These are phyloP conservation scores for Xylariaceae sp. DNA, from an alignment of 2,329 filamentous ascomycete species.

Conservation along the genomic window DNA sequence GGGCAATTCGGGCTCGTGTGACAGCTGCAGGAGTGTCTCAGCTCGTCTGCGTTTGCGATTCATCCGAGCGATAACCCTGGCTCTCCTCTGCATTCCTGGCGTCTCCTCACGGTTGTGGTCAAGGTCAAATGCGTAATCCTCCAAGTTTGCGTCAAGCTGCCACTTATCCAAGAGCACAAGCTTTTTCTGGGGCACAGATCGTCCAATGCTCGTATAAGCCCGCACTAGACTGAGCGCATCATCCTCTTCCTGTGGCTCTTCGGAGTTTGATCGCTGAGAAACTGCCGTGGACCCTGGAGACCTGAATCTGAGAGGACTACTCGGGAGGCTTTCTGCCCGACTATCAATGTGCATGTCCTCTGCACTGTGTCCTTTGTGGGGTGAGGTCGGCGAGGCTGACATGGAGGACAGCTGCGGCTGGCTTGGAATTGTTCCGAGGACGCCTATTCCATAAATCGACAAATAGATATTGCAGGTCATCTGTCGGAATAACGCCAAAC, in stretches of 20 bases:
- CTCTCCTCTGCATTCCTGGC: conserved; percentile 19
- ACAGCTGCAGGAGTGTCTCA: conserved; percentile 23
- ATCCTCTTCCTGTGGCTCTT: conserved; percentile 18
- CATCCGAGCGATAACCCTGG: conserved; percentile 21
- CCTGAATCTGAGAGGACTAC: conserved; percentile 15
- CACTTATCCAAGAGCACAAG: conserved; percentile 25
- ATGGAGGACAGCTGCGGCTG: conserved; percentile 3
- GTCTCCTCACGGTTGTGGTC: conserved; percentile 22
- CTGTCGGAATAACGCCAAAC: conserved; percentile 9
- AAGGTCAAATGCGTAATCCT: conserved; percentile 25
- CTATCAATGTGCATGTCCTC: conserved; percentile 21
- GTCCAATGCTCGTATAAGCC: conserved; percentile 26
- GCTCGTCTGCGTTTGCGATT: conserved; percentile 26
- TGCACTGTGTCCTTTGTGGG: conserved; percentile 3
- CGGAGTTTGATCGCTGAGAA: conserved; percentile 13
- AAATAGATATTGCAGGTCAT: conserved; percentile 26
- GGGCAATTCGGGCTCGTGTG: conserved; percentile 20
- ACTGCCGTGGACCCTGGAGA: conserved; percentile 12
- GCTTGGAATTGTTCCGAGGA: conserved; percentile 7
- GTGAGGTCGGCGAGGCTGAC: too few relatives aligned
- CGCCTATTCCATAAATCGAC: conserved; percentile 21
- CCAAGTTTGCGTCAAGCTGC: conserved; percentile 20
- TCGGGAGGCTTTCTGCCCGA: conserved; percentile 19
- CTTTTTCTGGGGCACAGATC: conserved; percentile 17
- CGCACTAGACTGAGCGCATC: conserved; percentile 24